phyloP scores from a whole-genome alignment of 768 basidiomycete species.

The Sarcomyxa edulis region DNA sequence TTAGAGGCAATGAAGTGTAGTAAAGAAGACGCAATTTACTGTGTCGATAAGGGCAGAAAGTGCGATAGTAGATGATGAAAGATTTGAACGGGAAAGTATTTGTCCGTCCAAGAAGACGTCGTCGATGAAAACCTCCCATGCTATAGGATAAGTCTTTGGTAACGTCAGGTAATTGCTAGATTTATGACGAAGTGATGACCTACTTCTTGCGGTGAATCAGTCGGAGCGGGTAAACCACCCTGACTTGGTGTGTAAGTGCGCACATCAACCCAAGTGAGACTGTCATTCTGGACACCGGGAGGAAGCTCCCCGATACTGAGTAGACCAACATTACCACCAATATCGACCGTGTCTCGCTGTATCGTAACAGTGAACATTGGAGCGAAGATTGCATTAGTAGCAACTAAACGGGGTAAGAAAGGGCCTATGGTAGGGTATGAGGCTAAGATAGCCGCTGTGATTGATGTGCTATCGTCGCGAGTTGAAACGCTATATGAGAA shows the following conservation, averaged over 20 bases:
- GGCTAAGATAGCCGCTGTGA: conserved; percentile 28
- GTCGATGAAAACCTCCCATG: conserved; percentile 72
- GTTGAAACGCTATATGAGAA: conserved; percentile 2
- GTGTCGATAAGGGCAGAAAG: conserved; percentile 72
- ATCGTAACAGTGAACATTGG: conserved; percentile 57
- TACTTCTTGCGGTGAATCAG: conserved; percentile 58
- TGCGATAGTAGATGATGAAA: conserved; percentile 40
- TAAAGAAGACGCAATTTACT: conserved; percentile 28
- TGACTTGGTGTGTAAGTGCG: conserved; percentile 45
- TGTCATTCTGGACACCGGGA: conserved; percentile 34
- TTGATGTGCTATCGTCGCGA: conserved; percentile 14
- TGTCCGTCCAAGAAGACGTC: conserved; percentile 68
- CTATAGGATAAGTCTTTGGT: conserved; percentile 49
- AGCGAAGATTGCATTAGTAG: conserved; percentile 25
- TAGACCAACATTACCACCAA: conserved; percentile 64
- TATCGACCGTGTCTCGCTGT: conserved; percentile 62
- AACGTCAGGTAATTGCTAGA: conserved; percentile 10
- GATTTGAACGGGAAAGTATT: conserved; percentile 49
- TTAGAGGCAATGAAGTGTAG: not conserved
- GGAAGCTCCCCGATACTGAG: conserved; percentile 68
- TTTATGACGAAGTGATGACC: conserved; percentile 10
- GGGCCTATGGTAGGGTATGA: conserved; percentile 40
- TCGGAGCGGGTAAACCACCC: conserved; percentile 51
- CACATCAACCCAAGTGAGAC: conserved; percentile 63
- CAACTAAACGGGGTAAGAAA: conserved; percentile 40